Evolutionary conservation across 2,329 filamentous ascomycete genomes (phyloP).

Genomic region (Myriosclerotinia duriaeana): DNA sequence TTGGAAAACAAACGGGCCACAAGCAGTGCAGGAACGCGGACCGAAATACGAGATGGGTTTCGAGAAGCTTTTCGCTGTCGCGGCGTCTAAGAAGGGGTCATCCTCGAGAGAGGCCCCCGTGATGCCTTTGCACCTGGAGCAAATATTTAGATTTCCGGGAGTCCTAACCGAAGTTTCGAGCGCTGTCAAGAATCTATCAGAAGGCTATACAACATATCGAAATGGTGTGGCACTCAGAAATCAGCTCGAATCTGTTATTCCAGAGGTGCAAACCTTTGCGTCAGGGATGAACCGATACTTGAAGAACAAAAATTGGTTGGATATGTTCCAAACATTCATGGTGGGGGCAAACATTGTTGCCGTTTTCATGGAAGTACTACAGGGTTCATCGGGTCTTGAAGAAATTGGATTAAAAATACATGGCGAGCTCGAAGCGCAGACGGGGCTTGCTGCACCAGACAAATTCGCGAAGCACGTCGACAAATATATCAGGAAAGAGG

Average conservation of each 20-base stretch:
- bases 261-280: constrained; percentile 23
- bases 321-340: constrained; percentile 21
- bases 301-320: constrained; percentile 22
- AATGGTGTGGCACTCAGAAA: constrained; percentile 23
- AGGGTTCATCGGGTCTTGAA: constrained; percentile 19
- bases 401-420: constrained; percentile 23
- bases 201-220: constrained; percentile 24
- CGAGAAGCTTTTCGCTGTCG: constrained; percentile 20
- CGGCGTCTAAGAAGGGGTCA: constrained; percentile 11
- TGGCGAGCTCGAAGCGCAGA: constrained; percentile 26
- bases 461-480: constrained; percentile 28
- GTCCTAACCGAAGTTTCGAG: constrained; percentile 21
- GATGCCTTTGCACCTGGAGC: constrained; percentile 6
- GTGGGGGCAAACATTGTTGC: constrained; percentile 24
- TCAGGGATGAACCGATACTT: constrained; percentile 23
- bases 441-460: constrained; percentile 25
- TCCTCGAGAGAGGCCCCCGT: not conserved
- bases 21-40: not conserved
- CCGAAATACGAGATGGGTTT: constrained; percentile 14
- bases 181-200: constrained; percentile 22
- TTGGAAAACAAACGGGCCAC: not conserved
- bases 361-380: constrained; percentile 23
- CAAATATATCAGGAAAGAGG: constrained; percentile 27
- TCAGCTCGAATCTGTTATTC: constrained; percentile 20
- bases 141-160: constrained; percentile 22